Percentiles rank a stretch among this genome's conserved stretches.
Evolutionary conservation across 2,329 filamentous ascomycete species (phyloP).

Genomic region (Colletotrichum sp.): DNA sequence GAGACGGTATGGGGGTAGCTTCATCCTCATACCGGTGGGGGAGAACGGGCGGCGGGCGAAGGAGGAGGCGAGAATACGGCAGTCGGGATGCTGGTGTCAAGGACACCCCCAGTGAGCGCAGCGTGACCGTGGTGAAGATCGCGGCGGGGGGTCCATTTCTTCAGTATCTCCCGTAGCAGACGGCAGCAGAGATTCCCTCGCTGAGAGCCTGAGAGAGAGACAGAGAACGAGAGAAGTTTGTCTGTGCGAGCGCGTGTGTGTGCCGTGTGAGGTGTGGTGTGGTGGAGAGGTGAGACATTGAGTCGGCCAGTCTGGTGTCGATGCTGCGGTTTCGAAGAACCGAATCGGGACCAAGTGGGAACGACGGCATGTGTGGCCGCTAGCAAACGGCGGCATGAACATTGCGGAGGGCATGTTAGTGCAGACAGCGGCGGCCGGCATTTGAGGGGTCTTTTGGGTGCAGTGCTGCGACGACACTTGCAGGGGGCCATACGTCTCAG

Average conservation of each 20-base stretch:
- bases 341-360: neutral
- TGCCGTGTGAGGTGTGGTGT: neutral
- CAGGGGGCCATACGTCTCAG: constrained; percentile 23
- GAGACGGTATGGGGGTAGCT: constrained; percentile 8
- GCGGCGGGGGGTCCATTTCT: neutral
- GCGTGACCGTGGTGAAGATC: constrained; percentile 3
- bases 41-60: neutral
- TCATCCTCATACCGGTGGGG: constrained; percentile 4
- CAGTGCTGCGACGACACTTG: constrained; percentile 14
- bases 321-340: constrained; percentile 12
- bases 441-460: neutral
- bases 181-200: neutral
- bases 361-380: neutral
- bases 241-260: neutral
- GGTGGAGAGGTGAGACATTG: constrained; percentile 4
- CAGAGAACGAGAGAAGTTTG: neutral
- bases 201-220: neutral
- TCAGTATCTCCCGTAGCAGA: neutral
- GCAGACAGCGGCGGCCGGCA: neutral
- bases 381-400: neutral
- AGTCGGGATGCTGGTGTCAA: neutral
- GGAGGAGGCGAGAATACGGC: neutral
- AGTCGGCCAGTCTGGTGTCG: neutral
- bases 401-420: constrained; percentile 6
- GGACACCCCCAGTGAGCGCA: neutral